Evolutionary conservation across 1,284 basidiomycete species (phyloP).

Genomic region (Xerocomus nothofagi): DNA sequence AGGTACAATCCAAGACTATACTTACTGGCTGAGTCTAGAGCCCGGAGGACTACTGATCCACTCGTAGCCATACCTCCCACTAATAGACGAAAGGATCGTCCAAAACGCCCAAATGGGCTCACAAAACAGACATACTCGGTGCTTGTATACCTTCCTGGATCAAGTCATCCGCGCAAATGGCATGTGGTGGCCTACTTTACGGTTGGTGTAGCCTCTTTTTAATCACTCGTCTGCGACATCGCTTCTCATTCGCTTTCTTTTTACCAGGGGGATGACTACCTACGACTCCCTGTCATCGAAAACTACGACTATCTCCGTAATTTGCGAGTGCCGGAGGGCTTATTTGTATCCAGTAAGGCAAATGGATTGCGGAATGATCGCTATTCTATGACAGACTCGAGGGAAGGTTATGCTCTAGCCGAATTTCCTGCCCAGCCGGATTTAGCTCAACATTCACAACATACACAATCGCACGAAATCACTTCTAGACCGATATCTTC

Average conservation of each 20-base stretch:
- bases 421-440: slow-evolving; percentile 8
- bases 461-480: slow-evolving; percentile 27
- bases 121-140: slow-evolving; percentile 82
- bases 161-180: slow-evolving; percentile 64
- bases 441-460: slow-evolving; percentile 13
- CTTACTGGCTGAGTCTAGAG: slow-evolving; percentile 40
- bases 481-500: slow-evolving; percentile 41
- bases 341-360: slow-evolving; percentile 66
- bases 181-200: slow-evolving; percentile 79
- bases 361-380: slow-evolving; percentile 45
- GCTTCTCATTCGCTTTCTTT: slow-evolving; percentile 16
- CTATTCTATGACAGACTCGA: slow-evolving; percentile 32
- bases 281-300: slow-evolving; percentile 63
- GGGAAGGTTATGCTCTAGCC: slow-evolving; percentile 13
- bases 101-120: slow-evolving; percentile 69
- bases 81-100: slow-evolving; percentile 66
- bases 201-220: slow-evolving; percentile 40
- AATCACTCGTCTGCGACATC: slow-evolving; percentile 7
- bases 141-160: slow-evolving; percentile 59
- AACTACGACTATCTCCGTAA: slow-evolving; percentile 66
- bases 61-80: slow-evolving; percentile 53
- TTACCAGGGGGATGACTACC: slow-evolving; percentile 64
- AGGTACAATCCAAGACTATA: background rate
- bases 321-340: slow-evolving; percentile 59
- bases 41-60: slow-evolving; percentile 61